phyloP scores from a whole-genome alignment of 2,329 filamentous ascomycete genomes.

The Rutstroemia sp. region DNA sequence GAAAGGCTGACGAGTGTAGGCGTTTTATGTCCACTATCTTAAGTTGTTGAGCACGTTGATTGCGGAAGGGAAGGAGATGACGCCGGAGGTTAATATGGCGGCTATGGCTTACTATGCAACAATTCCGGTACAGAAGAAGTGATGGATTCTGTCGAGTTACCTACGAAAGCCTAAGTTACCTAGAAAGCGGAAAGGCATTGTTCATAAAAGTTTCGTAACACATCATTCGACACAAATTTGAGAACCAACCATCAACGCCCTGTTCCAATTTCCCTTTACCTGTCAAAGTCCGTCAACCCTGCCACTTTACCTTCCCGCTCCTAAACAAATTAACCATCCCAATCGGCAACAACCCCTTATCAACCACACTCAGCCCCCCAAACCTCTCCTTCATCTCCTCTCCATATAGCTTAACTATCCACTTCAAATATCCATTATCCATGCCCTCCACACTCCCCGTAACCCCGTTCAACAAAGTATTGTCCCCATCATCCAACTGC shows the following conservation, averaged over 20 bases:
- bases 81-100: not conserved
- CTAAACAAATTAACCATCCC: constrained; percentile 34
- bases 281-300: constrained; percentile 23
- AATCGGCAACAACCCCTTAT: constrained; percentile 34
- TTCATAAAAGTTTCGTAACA: too few species aligned
- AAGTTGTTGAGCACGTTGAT: not conserved
- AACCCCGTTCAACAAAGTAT: constrained; percentile 1
- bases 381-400: constrained; percentile 34
- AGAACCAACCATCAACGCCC: too few species aligned
- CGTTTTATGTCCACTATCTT: constrained; percentile 9
- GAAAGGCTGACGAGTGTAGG: not conserved
- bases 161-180: too few species aligned
- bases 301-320: constrained; percentile 33
- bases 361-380: constrained; percentile 35
- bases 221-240: too few species aligned
- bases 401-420: constrained; percentile 34
- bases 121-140: not conserved
- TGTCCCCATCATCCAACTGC: constrained; percentile 16
- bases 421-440: constrained; percentile 31
- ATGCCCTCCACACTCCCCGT: constrained; percentile 8
- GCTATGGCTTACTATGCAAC: constrained; percentile 10
- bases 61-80: constrained; percentile 4
- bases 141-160: not conserved
- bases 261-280: too few species aligned
- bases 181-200: too few species aligned